Base-by-base conservation (phyloP, 225 moss, liverwort and hornwort genomes). In the Physcomitrium patens region DNA sequence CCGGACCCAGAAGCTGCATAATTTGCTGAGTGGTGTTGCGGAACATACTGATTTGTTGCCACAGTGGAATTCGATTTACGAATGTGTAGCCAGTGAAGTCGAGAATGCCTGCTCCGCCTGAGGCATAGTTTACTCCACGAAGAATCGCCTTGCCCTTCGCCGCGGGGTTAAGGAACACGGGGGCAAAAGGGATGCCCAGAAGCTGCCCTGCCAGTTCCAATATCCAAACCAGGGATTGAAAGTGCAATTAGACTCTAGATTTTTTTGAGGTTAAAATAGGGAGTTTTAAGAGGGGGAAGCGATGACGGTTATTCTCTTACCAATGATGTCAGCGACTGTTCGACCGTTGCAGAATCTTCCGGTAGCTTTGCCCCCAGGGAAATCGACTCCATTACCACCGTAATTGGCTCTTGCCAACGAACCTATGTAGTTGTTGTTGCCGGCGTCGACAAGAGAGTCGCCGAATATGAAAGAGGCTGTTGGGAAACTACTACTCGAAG, bases 81-180 rank as follows among this genome's bases (percentile, higher is more conserved):
- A 87, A 89, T 15, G 63, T 80, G 69, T 24, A 80, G 12, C 91
- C 87, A 5, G 87, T 85, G 68, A 84, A 66, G 73, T 92, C 86
- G 8, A 92, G 75, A 17, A 92, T 88, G 1, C 92, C 90, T 18
- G 87, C 65, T 60, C 86, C 92, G 20, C 92, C 92, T 0, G 90
- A 92, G 9, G 84, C 92, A 60, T 76, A 92, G 69, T 92, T 92
- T 55, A 92, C 86, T 5, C 92, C 92, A 65, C 73, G 73, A 1
- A 92, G 80, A 50, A 90, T 79, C 5, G 71, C 86, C 5, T 6
- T 9, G 23, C 82, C 90, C 6, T 75, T 82, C 0, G 87, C 55
- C 28, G 65, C 49, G 42, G 90, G 92, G 63, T 84, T 75, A 57
- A 92, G 62, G 58, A 63, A 90, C 5, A 41, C 78, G n/a, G 92